Evolutionary conservation across 352 stramenopile genomes (phyloP).

Genomic region (Phytopythium delawarense): DNA sequence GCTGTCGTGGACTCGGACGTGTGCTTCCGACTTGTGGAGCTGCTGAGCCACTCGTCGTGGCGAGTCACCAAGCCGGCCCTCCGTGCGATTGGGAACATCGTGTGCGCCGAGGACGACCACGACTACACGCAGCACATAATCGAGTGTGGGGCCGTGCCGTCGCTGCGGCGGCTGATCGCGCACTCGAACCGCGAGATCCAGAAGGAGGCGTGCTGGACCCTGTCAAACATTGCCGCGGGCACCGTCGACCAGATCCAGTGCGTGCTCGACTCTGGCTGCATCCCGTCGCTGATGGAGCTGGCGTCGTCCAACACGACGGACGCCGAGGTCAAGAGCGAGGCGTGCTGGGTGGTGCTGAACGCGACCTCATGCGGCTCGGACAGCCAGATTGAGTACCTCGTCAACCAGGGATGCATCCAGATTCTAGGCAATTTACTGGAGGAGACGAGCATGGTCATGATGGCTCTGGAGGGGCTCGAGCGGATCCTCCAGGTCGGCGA

Average conservation of each 20-base stretch:
- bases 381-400: conserved; percentile 90
- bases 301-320: conserved; percentile 91
- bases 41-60: conserved; percentile 92
- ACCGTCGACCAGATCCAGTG: conserved; percentile 97
- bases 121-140: conserved; percentile 95
- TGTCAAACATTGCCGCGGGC: conserved; percentile 98
- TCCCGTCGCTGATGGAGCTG: conserved; percentile 93
- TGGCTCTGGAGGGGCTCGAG: conserved; percentile 97
- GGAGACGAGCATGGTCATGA: conserved; percentile 98
- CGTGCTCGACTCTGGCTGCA: conserved; percentile 95
- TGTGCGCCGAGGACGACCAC: conserved; percentile 95
- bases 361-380: conserved; percentile 97
- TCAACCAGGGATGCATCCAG: conserved; percentile 86
- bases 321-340: conserved; percentile 96
- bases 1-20: conserved; percentile 90
- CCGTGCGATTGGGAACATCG: conserved; percentile 98
- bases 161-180: conserved; percentile 91
- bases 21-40: conserved; percentile 90
- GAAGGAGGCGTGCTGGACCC: conserved; percentile 95
- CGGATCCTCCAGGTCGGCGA: conserved; percentile 95
- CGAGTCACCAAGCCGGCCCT: conserved; percentile 96
- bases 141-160: conserved; percentile 94
- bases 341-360: conserved; percentile 98
- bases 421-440: conserved; percentile 91
- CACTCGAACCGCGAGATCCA: conserved; percentile 98